A percentile compares a stretch with the other conserved stretches of the same genome.
phyloP scores from a whole-genome alignment of 768 basidiomycete species.

The Pulveroboletus sp. region DNA sequence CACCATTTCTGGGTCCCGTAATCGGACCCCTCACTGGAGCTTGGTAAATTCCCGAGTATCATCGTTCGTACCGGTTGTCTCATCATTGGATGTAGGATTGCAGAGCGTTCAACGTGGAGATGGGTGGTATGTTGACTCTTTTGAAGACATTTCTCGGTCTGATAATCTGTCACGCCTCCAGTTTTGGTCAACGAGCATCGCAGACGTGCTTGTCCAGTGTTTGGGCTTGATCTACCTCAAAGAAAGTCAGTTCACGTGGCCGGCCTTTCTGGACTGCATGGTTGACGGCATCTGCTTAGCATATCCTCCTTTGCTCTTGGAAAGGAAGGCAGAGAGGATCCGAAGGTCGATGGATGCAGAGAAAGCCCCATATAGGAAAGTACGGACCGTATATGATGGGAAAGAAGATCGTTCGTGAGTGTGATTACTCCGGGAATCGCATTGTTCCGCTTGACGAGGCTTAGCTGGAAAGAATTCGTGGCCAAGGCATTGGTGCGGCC shows the following conservation, averaged over 20 bases:
- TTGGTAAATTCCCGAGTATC: conserved; percentile 34
- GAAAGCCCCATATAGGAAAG: conserved; percentile 33
- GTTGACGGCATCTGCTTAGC: conserved; percentile 22
- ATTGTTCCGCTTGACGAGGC: not conserved
- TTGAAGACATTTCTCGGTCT: not conserved
- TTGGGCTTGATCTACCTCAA: conserved; percentile 52
- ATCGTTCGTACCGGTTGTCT: not conserved
- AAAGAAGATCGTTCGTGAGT: conserved; percentile 41
- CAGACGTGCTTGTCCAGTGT: conserved; percentile 49
- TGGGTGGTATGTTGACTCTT: conserved; percentile 51
- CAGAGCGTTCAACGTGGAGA: conserved; percentile 60
- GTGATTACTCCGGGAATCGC: not conserved
- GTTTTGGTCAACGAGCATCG: conserved; percentile 67
- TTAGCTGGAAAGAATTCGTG: conserved; percentile 52
- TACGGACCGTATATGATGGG: conserved; percentile 47
- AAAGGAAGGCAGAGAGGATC: conserved; percentile 48
- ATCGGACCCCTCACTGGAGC: conserved; percentile 60
- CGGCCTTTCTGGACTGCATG: not conserved
- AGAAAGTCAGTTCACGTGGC: conserved; percentile 47
- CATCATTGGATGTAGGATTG: conserved; percentile 36
- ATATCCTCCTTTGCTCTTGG: conserved; percentile 33
- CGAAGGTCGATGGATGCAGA: conserved; percentile 43
- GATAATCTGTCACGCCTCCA: conserved; percentile 14
- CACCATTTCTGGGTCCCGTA: conserved; percentile 62
- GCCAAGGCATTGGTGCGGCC: conserved; percentile 57